phyloP scores from a whole-genome alignment of 768 basidiomycete species.

The Asterophora lycoperdoides region DNA sequence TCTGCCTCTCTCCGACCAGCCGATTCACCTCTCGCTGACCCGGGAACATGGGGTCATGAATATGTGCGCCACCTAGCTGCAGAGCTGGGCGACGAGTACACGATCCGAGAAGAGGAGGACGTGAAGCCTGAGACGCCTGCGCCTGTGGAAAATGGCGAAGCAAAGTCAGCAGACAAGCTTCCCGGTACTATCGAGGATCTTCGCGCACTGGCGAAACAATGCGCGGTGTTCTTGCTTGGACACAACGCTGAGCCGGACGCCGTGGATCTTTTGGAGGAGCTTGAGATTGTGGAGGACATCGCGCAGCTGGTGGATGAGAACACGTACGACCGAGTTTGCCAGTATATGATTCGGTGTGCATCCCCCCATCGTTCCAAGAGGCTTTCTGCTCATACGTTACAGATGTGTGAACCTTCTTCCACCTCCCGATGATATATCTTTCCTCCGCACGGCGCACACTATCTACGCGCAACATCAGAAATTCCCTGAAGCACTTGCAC shows the following conservation, averaged over 20 bases:
- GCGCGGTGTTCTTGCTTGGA: constrained; percentile 82
- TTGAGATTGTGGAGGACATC: constrained; percentile 85
- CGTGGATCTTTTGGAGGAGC: constrained; percentile 89
- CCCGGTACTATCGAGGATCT: constrained; percentile 72
- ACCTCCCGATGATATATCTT: constrained; percentile 87
- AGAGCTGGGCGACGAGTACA: constrained; percentile 93
- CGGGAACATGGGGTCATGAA: constrained; percentile 98
- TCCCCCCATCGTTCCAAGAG: not conserved
- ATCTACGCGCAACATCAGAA: constrained; percentile 86
- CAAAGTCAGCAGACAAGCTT: constrained; percentile 30
- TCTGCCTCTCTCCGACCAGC: constrained; percentile 65
- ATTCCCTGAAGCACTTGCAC: constrained; percentile 85
- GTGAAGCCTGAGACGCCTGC: constrained; percentile 19
- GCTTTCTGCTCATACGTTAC: not conserved
- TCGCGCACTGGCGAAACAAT: constrained; percentile 70
- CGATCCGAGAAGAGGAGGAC: constrained; percentile 55
- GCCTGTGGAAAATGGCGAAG: constrained; percentile 25
- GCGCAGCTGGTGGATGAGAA: constrained; percentile 78
- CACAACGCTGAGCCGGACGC: constrained; percentile 99
- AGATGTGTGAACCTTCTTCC: constrained; percentile 88
- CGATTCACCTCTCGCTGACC: constrained; percentile 71
- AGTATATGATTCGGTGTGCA: constrained; percentile 90
- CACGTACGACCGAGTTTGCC: constrained; percentile 84
- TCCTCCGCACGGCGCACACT: constrained; percentile 82
- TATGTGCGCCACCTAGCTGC: constrained; percentile 96